Percentiles rank a stretch among this genome's conserved stretches.
These are phyloP conservation scores for Trichocladium antarcticum DNA, from an alignment of 495 filamentous ascomycete genomes.

Conservation along the genomic window DNA sequence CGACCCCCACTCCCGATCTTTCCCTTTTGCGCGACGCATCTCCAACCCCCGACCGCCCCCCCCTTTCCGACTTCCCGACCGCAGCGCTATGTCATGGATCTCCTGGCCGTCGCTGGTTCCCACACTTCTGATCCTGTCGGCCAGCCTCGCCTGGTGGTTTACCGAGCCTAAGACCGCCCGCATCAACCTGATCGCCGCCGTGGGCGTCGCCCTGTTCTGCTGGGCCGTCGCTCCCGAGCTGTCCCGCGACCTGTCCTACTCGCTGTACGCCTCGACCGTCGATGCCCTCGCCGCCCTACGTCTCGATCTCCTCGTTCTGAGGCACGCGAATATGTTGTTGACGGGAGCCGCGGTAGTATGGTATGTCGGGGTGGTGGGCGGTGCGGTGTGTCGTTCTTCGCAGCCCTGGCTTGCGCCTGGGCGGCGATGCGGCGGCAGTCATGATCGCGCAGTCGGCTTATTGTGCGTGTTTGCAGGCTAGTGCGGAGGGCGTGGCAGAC, in stretches of 20 bases:
- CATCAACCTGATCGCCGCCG: slow-evolving; percentile 35
- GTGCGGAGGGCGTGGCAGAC: slow-evolving; percentile 73
- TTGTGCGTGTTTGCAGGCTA: slow-evolving; percentile 45
- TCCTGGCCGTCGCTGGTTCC: slow-evolving; percentile 39
- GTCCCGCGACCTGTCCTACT: slow-evolving; percentile 29
- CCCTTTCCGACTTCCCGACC: slow-evolving; percentile 13
- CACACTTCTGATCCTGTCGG: slow-evolving; percentile 40
- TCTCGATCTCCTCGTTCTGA: slow-evolving; percentile 30
- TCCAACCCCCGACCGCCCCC: slow-evolving; percentile 1
- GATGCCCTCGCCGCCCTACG: slow-evolving; percentile 25
- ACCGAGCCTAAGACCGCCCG: slow-evolving; percentile 38
- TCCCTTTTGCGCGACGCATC: not conserved
- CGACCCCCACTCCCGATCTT: slow-evolving; percentile 9
- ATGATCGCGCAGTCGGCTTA: slow-evolving; percentile 9
- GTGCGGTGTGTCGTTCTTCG: not conserved
- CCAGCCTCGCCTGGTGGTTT: slow-evolving; percentile 40
- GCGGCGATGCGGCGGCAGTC: not conserved
- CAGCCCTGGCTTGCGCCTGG: not conserved
- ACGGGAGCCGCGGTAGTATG: slow-evolving; percentile 37
- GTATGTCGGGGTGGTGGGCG: slow-evolving; percentile 20
- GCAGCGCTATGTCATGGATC: slow-evolving; percentile 43
- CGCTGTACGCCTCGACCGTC: slow-evolving; percentile 28
- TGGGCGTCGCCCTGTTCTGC: slow-evolving; percentile 39
- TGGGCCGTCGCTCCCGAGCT: slow-evolving; percentile 36
- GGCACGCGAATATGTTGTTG: slow-evolving; percentile 38